Conservation (phyloP, 108 stramenopile species). For the Cyclotella atomus region DNA sequence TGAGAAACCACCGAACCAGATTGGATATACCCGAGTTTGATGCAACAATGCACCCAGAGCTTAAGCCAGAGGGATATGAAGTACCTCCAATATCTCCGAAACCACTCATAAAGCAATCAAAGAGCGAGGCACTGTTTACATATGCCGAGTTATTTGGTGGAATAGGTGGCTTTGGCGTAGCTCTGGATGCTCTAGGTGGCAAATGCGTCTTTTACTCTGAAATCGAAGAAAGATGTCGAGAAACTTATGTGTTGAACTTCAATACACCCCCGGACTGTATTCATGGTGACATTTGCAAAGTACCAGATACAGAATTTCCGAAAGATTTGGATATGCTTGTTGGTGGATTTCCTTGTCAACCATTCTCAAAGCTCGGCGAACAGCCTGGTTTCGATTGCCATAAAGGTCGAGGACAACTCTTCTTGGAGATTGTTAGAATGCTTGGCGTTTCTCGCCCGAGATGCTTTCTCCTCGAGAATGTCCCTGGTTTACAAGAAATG, state of each 20-base stretch:
- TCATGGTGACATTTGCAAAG: slow-evolving; percentile 65
- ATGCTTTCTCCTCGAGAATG: slow-evolving; percentile 83
- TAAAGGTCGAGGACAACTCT: slow-evolving; percentile 69
- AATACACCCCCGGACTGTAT: slow-evolving; percentile 39
- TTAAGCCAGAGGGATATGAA: slow-evolving; percentile 26
- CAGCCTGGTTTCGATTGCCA: slow-evolving; percentile 74
- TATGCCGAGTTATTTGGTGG: slow-evolving; percentile 83
- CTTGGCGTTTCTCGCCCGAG: slow-evolving; percentile 64
- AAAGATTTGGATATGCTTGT: slow-evolving; percentile 59
- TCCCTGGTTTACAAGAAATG: slow-evolving; percentile 71
- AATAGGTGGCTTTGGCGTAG: slow-evolving; percentile 87
- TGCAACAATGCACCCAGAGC: slow-evolving; percentile 46
- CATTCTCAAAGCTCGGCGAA: slow-evolving; percentile 66
- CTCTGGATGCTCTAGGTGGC: slow-evolving; percentile 79
- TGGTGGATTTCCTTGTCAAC: slow-evolving; percentile 87
- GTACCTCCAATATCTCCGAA: slow-evolving; percentile 17
- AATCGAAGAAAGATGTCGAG: slow-evolving; percentile 58
- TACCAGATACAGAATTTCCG: slow-evolving; percentile 47
- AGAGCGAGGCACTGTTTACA: slow-evolving; percentile 50
- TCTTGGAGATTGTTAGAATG: slow-evolving; percentile 72
- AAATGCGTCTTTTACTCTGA: slow-evolving; percentile 78
- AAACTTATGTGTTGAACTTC: slow-evolving; percentile 68
- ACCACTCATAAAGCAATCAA: slow-evolving; percentile 1
- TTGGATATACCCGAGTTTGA: slow-evolving; percentile 25
- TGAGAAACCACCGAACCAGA: slow-evolving; percentile 39